Base-by-base conservation (phyloP, 345 rosid genomes). In the Rubroshorea leprosula region DNA sequence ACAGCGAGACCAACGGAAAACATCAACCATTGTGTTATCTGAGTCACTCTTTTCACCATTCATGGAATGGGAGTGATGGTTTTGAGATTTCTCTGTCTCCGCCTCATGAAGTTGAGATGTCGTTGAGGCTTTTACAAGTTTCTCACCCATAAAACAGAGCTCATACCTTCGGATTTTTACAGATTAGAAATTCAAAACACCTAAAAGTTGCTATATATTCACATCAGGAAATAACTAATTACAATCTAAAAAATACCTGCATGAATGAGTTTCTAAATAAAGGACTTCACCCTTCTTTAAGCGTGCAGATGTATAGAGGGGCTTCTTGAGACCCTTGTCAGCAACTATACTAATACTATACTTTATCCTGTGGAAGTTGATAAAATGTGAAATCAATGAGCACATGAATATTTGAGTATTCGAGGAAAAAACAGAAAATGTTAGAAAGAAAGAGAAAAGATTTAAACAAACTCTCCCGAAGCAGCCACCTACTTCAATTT, bases 211-310 rank as follows among this genome's bases (percentile, higher is more conserved):
- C 38, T 43, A 58, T 41, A 3, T 49, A 53, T 23, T n/a, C 47
- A 68, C 29, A 25, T 45, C 51, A 56, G 23, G 21, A 13, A 66
- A 61, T 29, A 61, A 67, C 27, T 43, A 7, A 14, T 48, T 25
- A 24, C 22, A 5, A 41, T 23, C 39, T 22, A 38, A 13, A 13
- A 16, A 24, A 16, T 79, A 90, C 99, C 97, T 90, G 96, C 90
- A 83, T 18, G 96, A 82, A 77, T 87, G 97, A 39, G 97, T 94
- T 69, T 90, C 99, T 47, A 90, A 65, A 76, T 90, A 94, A 64
- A 94, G 52, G 64, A 90, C 99, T 67, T 94, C 97, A 67, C 99
- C 99, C 71, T 90, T 94, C 77, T 90, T 94, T 82, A 94, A 74
- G 24, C 97, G 96, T 25, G 97, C 97, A 67, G 99, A 94, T 58